Evolutionary conservation across 306 rosid genomes (phyloP).

Genomic region (peach (Prunus persica)): DNA sequence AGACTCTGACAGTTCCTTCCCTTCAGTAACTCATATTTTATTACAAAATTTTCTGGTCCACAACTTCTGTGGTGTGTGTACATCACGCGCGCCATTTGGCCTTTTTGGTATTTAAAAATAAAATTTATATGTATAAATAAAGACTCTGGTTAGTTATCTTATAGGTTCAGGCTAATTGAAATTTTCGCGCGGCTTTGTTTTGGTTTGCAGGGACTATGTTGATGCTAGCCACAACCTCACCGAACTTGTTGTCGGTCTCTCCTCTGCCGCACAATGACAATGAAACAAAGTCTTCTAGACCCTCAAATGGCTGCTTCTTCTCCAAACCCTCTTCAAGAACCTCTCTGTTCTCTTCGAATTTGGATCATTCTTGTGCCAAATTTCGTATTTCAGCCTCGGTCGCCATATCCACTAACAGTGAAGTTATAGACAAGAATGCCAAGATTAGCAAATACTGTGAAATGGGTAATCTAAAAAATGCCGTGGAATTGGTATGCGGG

Average conservation of each 20-base stretch:
- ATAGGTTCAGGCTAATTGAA: not conserved
- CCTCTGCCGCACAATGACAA: slow-evolving; percentile 5
- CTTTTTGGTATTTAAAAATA: not conserved
- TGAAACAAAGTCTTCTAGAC: slow-evolving; percentile 1
- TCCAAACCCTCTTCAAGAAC: slow-evolving; percentile 28
- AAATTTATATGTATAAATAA: too few relatives aligned
- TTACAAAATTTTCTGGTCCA: slow-evolving; percentile 28
- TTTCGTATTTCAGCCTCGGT: slow-evolving; percentile 25
- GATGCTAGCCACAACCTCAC: slow-evolving; percentile 26
- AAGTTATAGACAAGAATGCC: slow-evolving; percentile 19
- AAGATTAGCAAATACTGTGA: slow-evolving; percentile 37
- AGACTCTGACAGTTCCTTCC: slow-evolving; percentile 7
- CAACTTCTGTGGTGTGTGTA: slow-evolving; percentile 13
- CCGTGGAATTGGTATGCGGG: slow-evolving; percentile 40
- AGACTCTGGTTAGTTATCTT: not conserved
- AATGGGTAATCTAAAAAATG: slow-evolving; percentile 54
- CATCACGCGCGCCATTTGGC: slow-evolving; percentile 24
- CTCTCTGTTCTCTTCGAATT: slow-evolving; percentile 20
- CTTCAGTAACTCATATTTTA: not conserved
- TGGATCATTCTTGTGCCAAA: slow-evolving; percentile 18
- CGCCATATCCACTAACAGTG: slow-evolving; percentile 9
- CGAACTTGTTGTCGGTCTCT: slow-evolving; percentile 26
- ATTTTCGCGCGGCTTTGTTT: slow-evolving; percentile 17
- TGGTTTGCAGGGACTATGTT: slow-evolving; percentile 25
- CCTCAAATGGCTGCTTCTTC: slow-evolving; percentile 28